phyloP scores from a whole-genome alignment of 2,329 filamentous ascomycete genomes.

The Aureobasidium sp. region DNA sequence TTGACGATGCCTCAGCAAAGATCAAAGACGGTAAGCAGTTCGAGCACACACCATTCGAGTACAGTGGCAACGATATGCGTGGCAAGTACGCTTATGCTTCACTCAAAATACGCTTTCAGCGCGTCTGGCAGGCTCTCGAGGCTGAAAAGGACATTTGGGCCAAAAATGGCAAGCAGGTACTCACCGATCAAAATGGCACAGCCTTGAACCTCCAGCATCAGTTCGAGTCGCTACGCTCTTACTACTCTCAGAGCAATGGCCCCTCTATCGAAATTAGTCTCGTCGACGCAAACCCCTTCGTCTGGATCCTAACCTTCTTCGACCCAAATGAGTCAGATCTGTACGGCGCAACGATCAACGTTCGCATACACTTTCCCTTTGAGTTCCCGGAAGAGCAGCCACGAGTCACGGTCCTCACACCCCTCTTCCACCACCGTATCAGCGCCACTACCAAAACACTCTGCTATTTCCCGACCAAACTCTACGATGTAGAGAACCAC shows the following conservation, averaged over 20 bases:
- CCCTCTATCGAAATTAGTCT: slow-evolving; percentile 69
- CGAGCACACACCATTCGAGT: slow-evolving; percentile 82
- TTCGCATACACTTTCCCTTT: slow-evolving; percentile 72
- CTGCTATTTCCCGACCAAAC: slow-evolving; percentile 68
- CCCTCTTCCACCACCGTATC: slow-evolving; percentile 82
- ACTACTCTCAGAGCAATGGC: slow-evolving; percentile 60
- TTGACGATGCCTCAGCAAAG: slow-evolving; percentile 57
- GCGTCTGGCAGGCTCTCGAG: slow-evolving; percentile 64
- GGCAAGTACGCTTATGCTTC: slow-evolving; percentile 76
- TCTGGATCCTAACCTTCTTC: slow-evolving; percentile 85
- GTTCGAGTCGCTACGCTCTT: slow-evolving; percentile 71
- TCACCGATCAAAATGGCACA: slow-evolving; percentile 49
- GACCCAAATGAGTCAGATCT: slow-evolving; percentile 88
- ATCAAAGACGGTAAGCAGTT: slow-evolving; percentile 61
- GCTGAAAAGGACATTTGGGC: slow-evolving; percentile 68
- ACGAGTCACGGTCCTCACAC: slow-evolving; percentile 70
- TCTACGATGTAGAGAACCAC: slow-evolving; percentile 74
- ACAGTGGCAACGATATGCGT: slow-evolving; percentile 69
- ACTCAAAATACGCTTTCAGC: slow-evolving; percentile 60
- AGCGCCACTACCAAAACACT: slow-evolving; percentile 65
- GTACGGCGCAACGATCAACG: slow-evolving; percentile 81
- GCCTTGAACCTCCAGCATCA: slow-evolving; percentile 78
- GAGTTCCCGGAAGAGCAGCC: slow-evolving; percentile 85
- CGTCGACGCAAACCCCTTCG: slow-evolving; percentile 75
- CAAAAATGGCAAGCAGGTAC: slow-evolving; percentile 56